These are phyloP conservation scores for Penicillium robsamsonii DNA, from an alignment of 495 filamentous ascomycete genomes.

Conservation along the genomic window DNA sequence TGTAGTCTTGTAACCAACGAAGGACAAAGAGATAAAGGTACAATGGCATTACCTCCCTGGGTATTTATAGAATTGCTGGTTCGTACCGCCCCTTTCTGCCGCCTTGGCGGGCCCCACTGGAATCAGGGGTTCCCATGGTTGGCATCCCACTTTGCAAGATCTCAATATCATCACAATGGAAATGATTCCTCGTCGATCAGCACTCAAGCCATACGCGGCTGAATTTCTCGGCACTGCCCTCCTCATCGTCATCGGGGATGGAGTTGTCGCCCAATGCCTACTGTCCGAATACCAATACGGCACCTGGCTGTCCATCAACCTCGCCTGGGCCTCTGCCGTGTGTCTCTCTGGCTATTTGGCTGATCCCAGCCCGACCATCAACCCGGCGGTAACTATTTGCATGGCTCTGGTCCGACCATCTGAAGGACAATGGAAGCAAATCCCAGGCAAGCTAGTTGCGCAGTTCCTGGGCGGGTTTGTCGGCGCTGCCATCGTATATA, in stretches of 20 bases:
- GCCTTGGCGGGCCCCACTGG: background rate
- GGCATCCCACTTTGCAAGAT: background rate
- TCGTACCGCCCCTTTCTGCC: too few species aligned
- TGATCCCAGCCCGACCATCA: slow-evolving; percentile 33
- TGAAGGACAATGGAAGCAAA: slow-evolving; percentile 29
- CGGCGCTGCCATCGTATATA: slow-evolving; percentile 35
- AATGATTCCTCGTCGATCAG: slow-evolving; percentile 27
- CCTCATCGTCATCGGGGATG: slow-evolving; percentile 38
- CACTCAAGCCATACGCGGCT: slow-evolving; percentile 33
- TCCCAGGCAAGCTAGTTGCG: slow-evolving; percentile 31
- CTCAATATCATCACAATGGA: background rate
- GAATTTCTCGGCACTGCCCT: slow-evolving; percentile 39
- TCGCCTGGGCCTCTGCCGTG: slow-evolving; percentile 38
- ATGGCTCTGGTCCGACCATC: slow-evolving; percentile 33
- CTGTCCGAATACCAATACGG: slow-evolving; percentile 39
- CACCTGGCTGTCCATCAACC: slow-evolving; percentile 40
- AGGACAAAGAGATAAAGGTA: too few species aligned
- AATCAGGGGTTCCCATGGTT: background rate
- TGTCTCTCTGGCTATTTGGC: slow-evolving; percentile 30
- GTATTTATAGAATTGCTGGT: too few species aligned
- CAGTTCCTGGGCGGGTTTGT: slow-evolving; percentile 37
- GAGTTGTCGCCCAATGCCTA: slow-evolving; percentile 36
- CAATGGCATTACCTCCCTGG: too few species aligned
- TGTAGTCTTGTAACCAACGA: too few species aligned
- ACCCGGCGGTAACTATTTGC: slow-evolving; percentile 32